phyloP scores from a whole-genome alignment of 257 asterid species.

The Solanum dulcamara region DNA sequence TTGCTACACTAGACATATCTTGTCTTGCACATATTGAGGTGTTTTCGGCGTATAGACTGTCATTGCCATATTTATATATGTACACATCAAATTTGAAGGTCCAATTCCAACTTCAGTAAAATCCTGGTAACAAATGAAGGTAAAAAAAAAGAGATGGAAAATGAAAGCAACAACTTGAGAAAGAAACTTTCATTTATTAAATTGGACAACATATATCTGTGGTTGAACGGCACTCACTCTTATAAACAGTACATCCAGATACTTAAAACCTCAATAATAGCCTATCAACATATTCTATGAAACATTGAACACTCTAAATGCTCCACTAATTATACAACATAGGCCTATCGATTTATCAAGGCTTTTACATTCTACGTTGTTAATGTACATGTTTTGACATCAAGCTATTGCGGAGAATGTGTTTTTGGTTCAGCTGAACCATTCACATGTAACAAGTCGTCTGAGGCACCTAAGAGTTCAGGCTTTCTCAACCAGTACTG shows the following conservation, averaged over 20 bases:
- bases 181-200: not conserved
- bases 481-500: constrained; percentile 66
- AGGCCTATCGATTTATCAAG: not conserved
- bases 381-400: not conserved
- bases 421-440: constrained; percentile 1
- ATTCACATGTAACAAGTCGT: not conserved
- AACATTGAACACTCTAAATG: not conserved
- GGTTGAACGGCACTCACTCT: not conserved
- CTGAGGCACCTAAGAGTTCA: constrained; percentile 12
- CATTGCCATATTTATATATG: not conserved
- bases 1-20: not conserved
- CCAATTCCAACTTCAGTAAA: not conserved
- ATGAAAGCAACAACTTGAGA: not conserved
- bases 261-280: not conserved
- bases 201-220: not conserved
- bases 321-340: not conserved
- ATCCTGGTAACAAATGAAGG: not conserved
- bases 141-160: not conserved
- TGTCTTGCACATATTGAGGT: not conserved
- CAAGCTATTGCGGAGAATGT: not conserved
- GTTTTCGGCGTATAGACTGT: not conserved
- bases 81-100: not conserved
- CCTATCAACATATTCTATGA: constrained; percentile 1
- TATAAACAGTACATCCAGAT: not conserved
- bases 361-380: not conserved